phyloP scores from a whole-genome alignment of 768 basidiomycete genomes.

The Fibroporia radiculosa region DNA sequence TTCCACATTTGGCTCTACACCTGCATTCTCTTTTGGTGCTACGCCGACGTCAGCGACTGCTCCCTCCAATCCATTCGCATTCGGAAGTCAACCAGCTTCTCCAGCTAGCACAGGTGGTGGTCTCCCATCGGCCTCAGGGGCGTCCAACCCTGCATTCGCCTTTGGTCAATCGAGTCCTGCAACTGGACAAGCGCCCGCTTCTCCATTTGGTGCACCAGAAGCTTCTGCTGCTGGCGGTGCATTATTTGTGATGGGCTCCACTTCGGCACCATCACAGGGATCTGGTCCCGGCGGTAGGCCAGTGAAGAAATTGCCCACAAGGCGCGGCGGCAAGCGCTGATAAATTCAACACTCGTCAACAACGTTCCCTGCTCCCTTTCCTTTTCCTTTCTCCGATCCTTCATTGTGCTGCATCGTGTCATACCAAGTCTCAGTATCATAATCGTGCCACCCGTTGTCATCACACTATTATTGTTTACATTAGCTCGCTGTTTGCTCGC shows the following conservation, averaged over 20 bases:
- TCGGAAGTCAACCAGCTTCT: constrained; percentile 25
- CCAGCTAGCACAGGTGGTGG: constrained; percentile 22
- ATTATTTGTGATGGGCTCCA: constrained; percentile 25
- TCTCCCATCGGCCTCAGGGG: constrained; percentile 15
- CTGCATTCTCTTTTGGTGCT: constrained; percentile 18
- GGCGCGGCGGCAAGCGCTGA: constrained; percentile 23
- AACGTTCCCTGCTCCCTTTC: background rate
- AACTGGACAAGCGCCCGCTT: constrained; percentile 14
- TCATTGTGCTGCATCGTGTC: background rate
- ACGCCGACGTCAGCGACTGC: constrained; percentile 24
- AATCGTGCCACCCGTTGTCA: background rate
- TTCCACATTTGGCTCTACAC: constrained; percentile 21
- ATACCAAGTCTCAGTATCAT: background rate
- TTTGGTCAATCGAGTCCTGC: constrained; percentile 17
- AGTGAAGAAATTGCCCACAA: constrained; percentile 26
- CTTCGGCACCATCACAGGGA: constrained; percentile 14
- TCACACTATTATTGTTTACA: background rate
- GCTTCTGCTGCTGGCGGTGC: constrained; percentile 11
- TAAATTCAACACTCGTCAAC: background rate
- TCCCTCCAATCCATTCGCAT: constrained; percentile 23
- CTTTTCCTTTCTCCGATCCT: constrained; percentile 1
- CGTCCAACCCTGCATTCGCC: constrained; percentile 14
- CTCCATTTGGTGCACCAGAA: constrained; percentile 20
- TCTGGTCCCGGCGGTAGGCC: constrained; percentile 13
- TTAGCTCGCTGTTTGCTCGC: background rate